Evolutionary conservation across 768 basidiomycete genomes (phyloP).

Genomic region (Suillus luteus): DNA sequence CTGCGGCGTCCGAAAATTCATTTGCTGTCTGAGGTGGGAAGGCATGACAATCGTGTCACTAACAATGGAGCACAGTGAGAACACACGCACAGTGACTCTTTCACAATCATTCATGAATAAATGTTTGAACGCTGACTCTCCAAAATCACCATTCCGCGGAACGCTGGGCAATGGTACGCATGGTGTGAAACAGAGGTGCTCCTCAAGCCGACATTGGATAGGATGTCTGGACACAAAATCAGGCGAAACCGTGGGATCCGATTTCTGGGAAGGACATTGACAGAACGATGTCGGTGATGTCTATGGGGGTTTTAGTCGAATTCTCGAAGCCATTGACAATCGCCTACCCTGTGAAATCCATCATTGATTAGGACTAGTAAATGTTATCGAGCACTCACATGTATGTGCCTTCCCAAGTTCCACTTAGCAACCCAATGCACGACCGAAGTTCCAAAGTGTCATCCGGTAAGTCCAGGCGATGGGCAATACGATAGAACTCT

Average conservation of each 20-base stretch:
- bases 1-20: slow-evolving; percentile 32
- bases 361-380: slow-evolving; percentile 10
- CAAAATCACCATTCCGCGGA: slow-evolving; percentile 23
- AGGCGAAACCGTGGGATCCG: slow-evolving; percentile 16
- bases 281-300: slow-evolving; percentile 29
- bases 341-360: slow-evolving; percentile 1
- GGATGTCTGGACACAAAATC: slow-evolving; percentile 49
- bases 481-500: slow-evolving; percentile 40
- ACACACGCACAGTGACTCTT: slow-evolving; percentile 28
- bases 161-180: slow-evolving; percentile 36
- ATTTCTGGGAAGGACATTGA: slow-evolving; percentile 13
- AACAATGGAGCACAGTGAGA: background rate
- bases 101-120: slow-evolving; percentile 13
- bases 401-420: slow-evolving; percentile 62
- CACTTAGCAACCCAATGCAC: slow-evolving; percentile 49
- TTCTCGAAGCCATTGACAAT: background rate
- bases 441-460: slow-evolving; percentile 30
- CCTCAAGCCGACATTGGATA: slow-evolving; percentile 50
- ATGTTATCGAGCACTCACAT: slow-evolving; percentile 45
- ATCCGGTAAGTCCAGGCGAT: slow-evolving; percentile 16
- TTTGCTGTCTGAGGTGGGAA: slow-evolving; percentile 21
- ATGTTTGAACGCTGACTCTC: slow-evolving; percentile 5
- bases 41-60: slow-evolving; percentile 25
- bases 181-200: slow-evolving; percentile 46
- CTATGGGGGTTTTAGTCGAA: slow-evolving; percentile 19